Base-by-base conservation (phyloP, 306 rosid genomes). In the Carpinus viminea region DNA sequence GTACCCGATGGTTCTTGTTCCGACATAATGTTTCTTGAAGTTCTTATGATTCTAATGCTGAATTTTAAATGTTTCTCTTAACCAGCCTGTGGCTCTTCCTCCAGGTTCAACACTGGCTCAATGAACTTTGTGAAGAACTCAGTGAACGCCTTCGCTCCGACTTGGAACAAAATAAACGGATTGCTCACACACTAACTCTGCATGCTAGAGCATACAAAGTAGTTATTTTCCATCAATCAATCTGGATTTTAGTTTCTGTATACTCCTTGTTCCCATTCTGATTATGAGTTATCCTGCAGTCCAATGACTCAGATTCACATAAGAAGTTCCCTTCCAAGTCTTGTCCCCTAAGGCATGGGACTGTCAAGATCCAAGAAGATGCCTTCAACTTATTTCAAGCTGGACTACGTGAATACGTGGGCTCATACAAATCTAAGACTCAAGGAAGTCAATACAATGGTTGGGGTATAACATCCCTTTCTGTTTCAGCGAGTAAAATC, bases 251-350 rank as follows among this genome's bases (percentile, higher is more conserved):
- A 38, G 8, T 36, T 66, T 66, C 8, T 41, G 24, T 20, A 55
- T 65, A 59, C 68, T 78, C 26, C 59, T 41, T n/a, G 45, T 69
- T 78, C 47, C 64, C 47, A 38, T 80, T 61, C 72, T 64, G 56
- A 69, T 84, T 80, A 78, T 73, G 41, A 68, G 74, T 65, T 79
- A 36, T 78, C 79, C 80, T 87, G 84, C 91, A 94, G 97, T 72
- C 68, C 36, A 76, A 92, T 76, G 95, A 86, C 78, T 80, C 95
- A 43, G 93, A 89, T 86, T 82, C 93, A 69, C 85, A 79, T 71
- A 92, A 82, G 81, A 92, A 89, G 82, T 94, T 92, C 78, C 95
- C 98, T 83, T 94, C 97, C 64, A 94, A 92, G 83, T 94, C 97
- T 76, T 91, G 98, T 83, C 92, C 97, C 82, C 78, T 94, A 73